Evolutionary conservation across 306 rosid species (phyloP).

Genomic region (Benincasa hispida): DNA sequence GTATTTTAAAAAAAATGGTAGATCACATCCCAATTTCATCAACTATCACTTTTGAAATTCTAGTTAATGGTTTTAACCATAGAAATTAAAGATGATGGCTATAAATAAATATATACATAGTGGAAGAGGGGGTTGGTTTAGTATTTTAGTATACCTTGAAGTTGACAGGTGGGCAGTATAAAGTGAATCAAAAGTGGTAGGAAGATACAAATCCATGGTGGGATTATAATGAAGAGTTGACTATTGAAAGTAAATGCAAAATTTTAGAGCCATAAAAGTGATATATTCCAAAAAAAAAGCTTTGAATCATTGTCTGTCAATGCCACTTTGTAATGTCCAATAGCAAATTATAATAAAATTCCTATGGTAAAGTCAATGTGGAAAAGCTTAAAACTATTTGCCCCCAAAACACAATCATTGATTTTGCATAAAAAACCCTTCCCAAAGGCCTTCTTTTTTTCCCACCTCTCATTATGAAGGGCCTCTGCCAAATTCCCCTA

Average conservation of each 20-base stretch:
- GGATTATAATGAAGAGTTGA: slow-evolving; percentile 2
- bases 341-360: background rate
- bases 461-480: background rate
- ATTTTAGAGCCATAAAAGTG: background rate
- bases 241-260: slow-evolving; percentile 2
- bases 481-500: background rate
- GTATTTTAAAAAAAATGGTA: too few relatives aligned
- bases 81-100: too few relatives aligned
- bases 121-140: background rate
- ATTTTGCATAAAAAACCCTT: background rate
- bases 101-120: background rate
- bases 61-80: too few relatives aligned
- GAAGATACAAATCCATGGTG: background rate
- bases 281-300: background rate
- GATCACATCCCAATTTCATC: too few relatives aligned
- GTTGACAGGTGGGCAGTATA: background rate
- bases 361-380: background rate
- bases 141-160: background rate
- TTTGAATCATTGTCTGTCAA: background rate
- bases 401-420: background rate
- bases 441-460: background rate
- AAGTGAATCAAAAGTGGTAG: background rate
- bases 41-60: too few relatives aligned
- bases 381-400: background rate
- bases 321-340: slow-evolving; percentile 1